A percentile compares a stretch with the other conserved stretches of the same genome.
These are phyloP conservation scores for Leccinum disarticulatum DNA, from an alignment of 768 basidiomycete species.

Conservation along the genomic window DNA sequence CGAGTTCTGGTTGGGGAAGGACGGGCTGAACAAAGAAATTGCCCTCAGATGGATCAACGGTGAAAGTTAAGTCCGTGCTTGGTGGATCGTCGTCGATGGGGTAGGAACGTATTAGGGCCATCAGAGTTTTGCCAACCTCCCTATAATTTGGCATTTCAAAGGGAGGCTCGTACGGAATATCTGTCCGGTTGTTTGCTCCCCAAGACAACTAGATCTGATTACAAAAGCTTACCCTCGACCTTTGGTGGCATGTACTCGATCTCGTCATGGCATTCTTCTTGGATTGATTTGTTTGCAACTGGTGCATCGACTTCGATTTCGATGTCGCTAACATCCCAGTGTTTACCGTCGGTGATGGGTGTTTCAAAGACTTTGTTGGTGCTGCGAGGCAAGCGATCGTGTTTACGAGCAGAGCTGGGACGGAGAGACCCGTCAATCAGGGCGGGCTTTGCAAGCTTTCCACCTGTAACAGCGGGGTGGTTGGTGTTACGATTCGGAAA, in stretches of 20 bases:
- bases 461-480: constrained; percentile 35
- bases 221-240: constrained; percentile 41
- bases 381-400: constrained; percentile 54
- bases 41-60: constrained; percentile 16
- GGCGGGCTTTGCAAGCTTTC: constrained; percentile 38
- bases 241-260: constrained; percentile 58
- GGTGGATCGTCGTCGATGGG: constrained; percentile 34
- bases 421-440: constrained; percentile 47
- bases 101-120: constrained; percentile 37
- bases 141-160: constrained; percentile 53
- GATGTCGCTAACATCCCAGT: constrained; percentile 75
- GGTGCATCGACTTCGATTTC: constrained; percentile 35
- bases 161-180: constrained; percentile 42
- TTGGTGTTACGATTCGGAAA: constrained; percentile 58
- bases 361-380: constrained; percentile 59
- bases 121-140: constrained; percentile 38
- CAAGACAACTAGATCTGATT: not conserved
- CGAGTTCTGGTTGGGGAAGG: constrained; percentile 23
- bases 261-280: constrained; percentile 42
- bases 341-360: constrained; percentile 60
- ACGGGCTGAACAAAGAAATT: constrained; percentile 21
- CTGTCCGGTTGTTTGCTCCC: constrained; percentile 26
- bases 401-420: constrained; percentile 69
- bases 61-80: constrained; percentile 21
- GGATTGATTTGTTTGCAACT: constrained; percentile 23